Conservation (phyloP, 129 eudicot species). For the sunflower (Helianthus annuus) region DNA sequence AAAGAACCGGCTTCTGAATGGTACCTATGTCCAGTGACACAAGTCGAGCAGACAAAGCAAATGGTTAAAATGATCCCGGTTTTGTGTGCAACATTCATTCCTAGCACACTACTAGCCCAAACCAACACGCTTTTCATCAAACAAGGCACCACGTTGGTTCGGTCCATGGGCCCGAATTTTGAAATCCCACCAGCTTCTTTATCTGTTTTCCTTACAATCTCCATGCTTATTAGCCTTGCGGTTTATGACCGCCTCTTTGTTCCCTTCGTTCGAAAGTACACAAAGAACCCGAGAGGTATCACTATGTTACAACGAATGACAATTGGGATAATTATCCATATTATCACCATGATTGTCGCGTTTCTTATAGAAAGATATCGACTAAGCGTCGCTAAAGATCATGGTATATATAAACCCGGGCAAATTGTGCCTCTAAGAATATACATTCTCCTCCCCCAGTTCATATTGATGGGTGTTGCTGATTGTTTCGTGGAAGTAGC, state of each 20-base stretch:
- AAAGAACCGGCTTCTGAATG: constrained; percentile 35
- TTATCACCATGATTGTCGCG: constrained; percentile 43
- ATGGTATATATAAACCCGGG: constrained; percentile 30
- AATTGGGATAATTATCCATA: constrained; percentile 48
- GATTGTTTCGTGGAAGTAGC: constrained; percentile 63
- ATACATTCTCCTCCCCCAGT: constrained; percentile 64
- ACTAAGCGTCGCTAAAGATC: constrained; percentile 30
- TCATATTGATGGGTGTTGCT: constrained; percentile 50
- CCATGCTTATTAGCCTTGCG: constrained; percentile 49
- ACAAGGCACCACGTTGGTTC: constrained; percentile 58
- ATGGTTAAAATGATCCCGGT: constrained; percentile 66
- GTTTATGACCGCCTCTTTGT: constrained; percentile 59
- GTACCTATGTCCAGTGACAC: constrained; percentile 57
- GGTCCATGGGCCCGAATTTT: constrained; percentile 49
- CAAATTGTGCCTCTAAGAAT: constrained; percentile 57
- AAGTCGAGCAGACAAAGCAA: constrained; percentile 70
- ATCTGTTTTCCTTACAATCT: constrained; percentile 48
- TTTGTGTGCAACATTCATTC: constrained; percentile 46
- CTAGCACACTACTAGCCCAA: constrained; percentile 56
- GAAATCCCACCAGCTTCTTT: constrained; percentile 69
- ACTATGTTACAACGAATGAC: constrained; percentile 63
- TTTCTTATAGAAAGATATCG: constrained; percentile 46
- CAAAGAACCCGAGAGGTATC: constrained; percentile 69
- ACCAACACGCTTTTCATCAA: constrained; percentile 55
- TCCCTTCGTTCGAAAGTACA: constrained; percentile 44